Conservation (phyloP, 176 grass and related monocot species). For the Oryza brachyantha region DNA sequence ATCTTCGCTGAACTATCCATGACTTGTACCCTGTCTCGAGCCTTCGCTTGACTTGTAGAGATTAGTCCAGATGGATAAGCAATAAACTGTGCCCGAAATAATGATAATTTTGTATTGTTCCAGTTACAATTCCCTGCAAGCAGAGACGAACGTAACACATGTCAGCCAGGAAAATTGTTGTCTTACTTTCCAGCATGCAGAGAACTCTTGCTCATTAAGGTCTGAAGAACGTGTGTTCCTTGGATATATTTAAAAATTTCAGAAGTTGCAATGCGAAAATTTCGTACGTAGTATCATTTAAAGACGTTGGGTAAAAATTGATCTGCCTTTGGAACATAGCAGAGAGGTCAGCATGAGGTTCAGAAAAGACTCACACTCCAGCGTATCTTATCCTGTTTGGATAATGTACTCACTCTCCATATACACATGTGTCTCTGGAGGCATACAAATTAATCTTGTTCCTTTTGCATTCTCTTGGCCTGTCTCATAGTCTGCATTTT, state of each 20-base stretch:
- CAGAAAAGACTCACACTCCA: background rate
- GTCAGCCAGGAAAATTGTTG: too few relatives aligned
- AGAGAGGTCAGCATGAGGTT: background rate
- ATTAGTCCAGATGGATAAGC: too few relatives aligned
- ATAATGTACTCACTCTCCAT: background rate
- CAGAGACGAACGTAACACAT: too few relatives aligned
- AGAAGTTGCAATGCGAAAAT: background rate
- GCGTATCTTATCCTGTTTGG: slow-evolving; percentile 2
- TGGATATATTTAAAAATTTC: background rate
- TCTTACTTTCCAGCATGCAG: too few relatives aligned
- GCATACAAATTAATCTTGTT: background rate
- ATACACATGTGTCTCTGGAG: background rate
- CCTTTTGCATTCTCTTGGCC: background rate
- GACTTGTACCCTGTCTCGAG: too few relatives aligned
- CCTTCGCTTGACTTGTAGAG: too few relatives aligned
- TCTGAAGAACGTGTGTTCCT: too few relatives aligned
- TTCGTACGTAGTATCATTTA: background rate
- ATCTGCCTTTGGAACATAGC: slow-evolving; percentile 15
- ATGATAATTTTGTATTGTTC: too few relatives aligned
- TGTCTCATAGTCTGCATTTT: background rate
- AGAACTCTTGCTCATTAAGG: too few relatives aligned
- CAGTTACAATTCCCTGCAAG: too few relatives aligned
- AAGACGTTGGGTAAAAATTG: background rate
- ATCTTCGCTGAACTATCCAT: too few relatives aligned
- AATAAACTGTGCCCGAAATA: too few relatives aligned